These are phyloP conservation scores for Fusarium keratoplasticum DNA, from an alignment of 2,329 filamentous ascomycete species.

Conservation along the genomic window DNA sequence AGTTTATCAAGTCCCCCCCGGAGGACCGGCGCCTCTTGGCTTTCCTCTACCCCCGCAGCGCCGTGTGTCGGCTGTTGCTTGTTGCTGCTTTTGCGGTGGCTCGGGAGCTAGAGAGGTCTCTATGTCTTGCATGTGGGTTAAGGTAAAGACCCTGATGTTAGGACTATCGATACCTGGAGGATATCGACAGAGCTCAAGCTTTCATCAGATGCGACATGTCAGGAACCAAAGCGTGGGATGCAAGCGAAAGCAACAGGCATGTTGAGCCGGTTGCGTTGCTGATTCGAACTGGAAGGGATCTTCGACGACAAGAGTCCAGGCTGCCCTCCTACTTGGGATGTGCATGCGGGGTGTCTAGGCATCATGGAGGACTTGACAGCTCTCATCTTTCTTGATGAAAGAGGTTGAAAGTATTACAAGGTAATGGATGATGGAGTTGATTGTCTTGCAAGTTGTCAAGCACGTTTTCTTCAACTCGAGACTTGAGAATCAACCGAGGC, in stretches of 20 bases:
- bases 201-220: constrained; percentile 9
- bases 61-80: background rate
- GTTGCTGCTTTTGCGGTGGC: background rate
- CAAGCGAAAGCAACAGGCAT: background rate
- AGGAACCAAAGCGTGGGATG: constrained; percentile 7
- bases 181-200: background rate
- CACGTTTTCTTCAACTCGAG: background rate
- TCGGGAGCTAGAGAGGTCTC: background rate
- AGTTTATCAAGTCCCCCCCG: background rate
- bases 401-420: background rate
- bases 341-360: constrained; percentile 13
- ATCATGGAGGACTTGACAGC: background rate
- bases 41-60: background rate
- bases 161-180: background rate
- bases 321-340: background rate
- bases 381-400: constrained; percentile 18
- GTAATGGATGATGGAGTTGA: background rate
- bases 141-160: background rate
- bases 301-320: constrained; percentile 6
- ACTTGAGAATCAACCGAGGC: background rate
- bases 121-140: background rate
- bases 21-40: background rate
- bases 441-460: background rate
- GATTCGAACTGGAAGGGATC: constrained; percentile 28
- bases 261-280: background rate